Conservation (phyloP, 768 basidiomycete genomes). For the Suillus decipiens region DNA sequence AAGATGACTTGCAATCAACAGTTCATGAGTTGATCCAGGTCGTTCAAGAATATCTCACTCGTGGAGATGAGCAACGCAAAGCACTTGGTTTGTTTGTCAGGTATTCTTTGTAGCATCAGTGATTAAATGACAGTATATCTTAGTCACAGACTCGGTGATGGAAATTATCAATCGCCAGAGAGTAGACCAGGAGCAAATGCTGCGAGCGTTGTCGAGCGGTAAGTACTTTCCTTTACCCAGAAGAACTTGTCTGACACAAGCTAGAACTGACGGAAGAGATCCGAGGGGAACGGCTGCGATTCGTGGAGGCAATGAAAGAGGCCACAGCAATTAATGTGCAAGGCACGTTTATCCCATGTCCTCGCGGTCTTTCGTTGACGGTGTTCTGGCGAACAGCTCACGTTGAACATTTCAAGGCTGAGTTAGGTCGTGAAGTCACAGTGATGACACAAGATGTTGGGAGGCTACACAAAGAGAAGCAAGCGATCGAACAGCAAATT, state of each 20-base stretch:
- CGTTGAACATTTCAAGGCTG: slow-evolving; percentile 85
- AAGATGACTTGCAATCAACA: slow-evolving; percentile 33
- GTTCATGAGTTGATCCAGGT: slow-evolving; percentile 39
- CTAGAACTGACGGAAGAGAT: slow-evolving; percentile 82
- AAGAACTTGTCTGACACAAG: neutral
- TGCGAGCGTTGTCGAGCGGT: slow-evolving; percentile 70
- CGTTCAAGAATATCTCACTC: slow-evolving; percentile 43
- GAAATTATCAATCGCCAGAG: slow-evolving; percentile 69
- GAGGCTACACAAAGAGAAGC: slow-evolving; percentile 64
- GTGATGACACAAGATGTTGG: slow-evolving; percentile 74
- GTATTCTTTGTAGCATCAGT: slow-evolving; percentile 8
- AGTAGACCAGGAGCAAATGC: slow-evolving; percentile 69
- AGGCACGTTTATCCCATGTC: slow-evolving; percentile 40
- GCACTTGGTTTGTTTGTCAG: slow-evolving; percentile 35
- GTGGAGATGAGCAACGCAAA: slow-evolving; percentile 41
- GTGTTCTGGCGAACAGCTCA: slow-evolving; percentile 52
- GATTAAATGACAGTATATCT: slow-evolving; percentile 16
- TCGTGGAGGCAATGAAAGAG: slow-evolving; percentile 95
- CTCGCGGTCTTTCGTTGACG: neutral
- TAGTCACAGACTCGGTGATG: slow-evolving; percentile 60
- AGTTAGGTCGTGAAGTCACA: slow-evolving; percentile 73
- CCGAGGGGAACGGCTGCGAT: slow-evolving; percentile 79
- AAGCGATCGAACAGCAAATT: slow-evolving; percentile 67
- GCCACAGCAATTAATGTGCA: slow-evolving; percentile 88
- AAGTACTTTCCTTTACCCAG: slow-evolving; percentile 15